Conservation (phyloP, 768 basidiomycete genomes). For the Podaxis rugospora region DNA sequence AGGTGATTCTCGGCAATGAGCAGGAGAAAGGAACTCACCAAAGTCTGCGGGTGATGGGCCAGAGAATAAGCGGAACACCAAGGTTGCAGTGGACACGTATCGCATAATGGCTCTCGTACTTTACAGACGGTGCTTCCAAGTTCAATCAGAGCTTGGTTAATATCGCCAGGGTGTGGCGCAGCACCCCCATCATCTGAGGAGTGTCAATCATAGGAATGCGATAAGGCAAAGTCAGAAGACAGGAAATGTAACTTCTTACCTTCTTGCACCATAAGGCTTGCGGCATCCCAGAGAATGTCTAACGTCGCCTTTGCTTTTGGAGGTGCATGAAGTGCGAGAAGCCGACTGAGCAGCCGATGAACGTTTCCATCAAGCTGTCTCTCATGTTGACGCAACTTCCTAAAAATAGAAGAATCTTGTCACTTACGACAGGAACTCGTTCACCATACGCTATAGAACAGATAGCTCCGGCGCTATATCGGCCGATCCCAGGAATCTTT, state of each 20-base stretch:
- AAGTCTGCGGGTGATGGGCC: slow-evolving; percentile 6
- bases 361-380: slow-evolving; percentile 86
- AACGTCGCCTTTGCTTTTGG: slow-evolving; percentile 78
- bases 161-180: slow-evolving; percentile 56
- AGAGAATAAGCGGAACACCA: slow-evolving; percentile 64
- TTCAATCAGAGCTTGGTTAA: slow-evolving; percentile 94
- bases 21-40: slow-evolving; percentile 6
- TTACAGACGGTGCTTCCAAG: slow-evolving; percentile 93
- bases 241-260: slow-evolving; percentile 13
- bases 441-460: slow-evolving; percentile 87
- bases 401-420: neutral
- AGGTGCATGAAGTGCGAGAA: slow-evolving; percentile 77
- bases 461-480: slow-evolving; percentile 84
- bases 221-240: neutral
- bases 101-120: slow-evolving; percentile 74
- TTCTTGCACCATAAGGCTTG: slow-evolving; percentile 59
- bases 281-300: slow-evolving; percentile 80
- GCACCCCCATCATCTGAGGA: neutral
- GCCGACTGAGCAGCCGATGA: slow-evolving; percentile 75
- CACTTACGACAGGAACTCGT: slow-evolving; percentile 78
- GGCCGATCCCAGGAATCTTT: slow-evolving; percentile 81
- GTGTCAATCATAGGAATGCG: neutral
- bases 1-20: neutral
- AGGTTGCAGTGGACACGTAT: slow-evolving; percentile 60
- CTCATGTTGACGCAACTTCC: neutral